Evolutionary conservation across 441 rosid species (phyloP), one percentile per base, ranked within the genome.

Genomic region (Erysimum pusillum): DNA sequence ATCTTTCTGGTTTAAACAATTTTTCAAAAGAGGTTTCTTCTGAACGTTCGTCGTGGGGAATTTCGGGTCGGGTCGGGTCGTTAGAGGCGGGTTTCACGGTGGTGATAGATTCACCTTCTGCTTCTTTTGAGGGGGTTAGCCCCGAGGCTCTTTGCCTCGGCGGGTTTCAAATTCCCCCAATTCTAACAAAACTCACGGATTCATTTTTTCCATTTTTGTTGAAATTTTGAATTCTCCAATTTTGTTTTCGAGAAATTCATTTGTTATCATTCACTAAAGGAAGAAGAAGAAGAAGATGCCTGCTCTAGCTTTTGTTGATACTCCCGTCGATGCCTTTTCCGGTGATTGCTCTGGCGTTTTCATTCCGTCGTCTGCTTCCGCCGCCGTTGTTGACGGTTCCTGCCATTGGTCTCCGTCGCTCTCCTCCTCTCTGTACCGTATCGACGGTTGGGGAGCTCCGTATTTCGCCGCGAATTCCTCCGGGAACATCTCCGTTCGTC

Each of bases 61-160:
- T 86, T 73, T 63, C 73, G 87, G 75, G 81, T 58, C 58, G 31
- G 57, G 79, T 75, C 71, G 85, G 85, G 83, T 83, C 34, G 57
- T 80, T 67, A 78, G 86, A 79, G 91, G 77, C 87, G 84, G 86
- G 69, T 74, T 60, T 51, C 76, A 76, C 86, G 75, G 83, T 77
- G 80, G 80, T 79, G 69, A 83, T 76, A 81, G 89, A 87, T 75
- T 81, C 87, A 65, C 77, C 84, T 68, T 56, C 89, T 92, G 91
- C 93, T 86, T 86, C 96, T 86, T 89, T 84, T 91, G 98, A 85
- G 97, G 98, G 98, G 97, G 93, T 94, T 88, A 82, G 94, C 76
- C 71, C 97, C 98, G 98, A 94, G 98, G 98, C 98, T 84, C 83
- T 61, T 87, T 90, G 98, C 98, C 98, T 94, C 98, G 98, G 90